Evolutionary conservation across 2,329 filamentous ascomycete genomes (phyloP).

Genomic region (Curvularia eragrostidis): DNA sequence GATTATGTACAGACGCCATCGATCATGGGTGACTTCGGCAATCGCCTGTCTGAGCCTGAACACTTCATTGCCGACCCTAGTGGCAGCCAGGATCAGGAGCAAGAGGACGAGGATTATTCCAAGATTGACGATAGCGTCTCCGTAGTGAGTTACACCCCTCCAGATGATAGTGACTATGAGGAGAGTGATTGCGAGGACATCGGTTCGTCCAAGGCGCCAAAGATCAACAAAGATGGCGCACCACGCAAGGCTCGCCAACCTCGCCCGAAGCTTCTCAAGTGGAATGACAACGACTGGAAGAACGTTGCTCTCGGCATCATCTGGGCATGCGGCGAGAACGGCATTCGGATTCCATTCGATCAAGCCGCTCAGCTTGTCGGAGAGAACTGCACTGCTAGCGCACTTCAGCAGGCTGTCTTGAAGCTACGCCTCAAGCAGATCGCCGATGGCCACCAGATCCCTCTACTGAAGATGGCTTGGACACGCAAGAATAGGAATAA

Average conservation of each 20-base stretch:
- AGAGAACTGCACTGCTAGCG: constrained; percentile 32
- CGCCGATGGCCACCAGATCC: constrained; percentile 31
- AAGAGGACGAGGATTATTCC: background rate
- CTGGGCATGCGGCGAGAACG: constrained; percentile 40
- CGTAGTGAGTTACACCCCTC: constrained; percentile 23
- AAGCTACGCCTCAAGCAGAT: constrained; percentile 37
- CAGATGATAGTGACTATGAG: constrained; percentile 19
- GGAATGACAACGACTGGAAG: constrained; percentile 41
- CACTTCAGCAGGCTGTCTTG: constrained; percentile 45
- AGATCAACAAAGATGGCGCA: constrained; percentile 38
- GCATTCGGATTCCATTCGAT: constrained; percentile 40
- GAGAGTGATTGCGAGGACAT: constrained; percentile 24
- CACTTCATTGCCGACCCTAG: background rate
- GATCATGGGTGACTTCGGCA: background rate
- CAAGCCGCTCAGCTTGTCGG: constrained; percentile 37
- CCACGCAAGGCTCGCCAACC: constrained; percentile 42
- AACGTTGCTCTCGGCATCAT: constrained; percentile 38
- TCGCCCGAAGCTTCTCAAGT: constrained; percentile 38
- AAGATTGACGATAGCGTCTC: background rate
- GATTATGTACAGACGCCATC: background rate
- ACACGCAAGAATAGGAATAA: constrained; percentile 24
- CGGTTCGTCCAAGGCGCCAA: constrained; percentile 23
- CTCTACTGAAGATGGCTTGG: constrained; percentile 34
- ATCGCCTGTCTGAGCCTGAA: background rate
- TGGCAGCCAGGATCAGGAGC: background rate